Base-by-base conservation (phyloP, 345 rosid species). In the Aquilaria yunnanensis region DNA sequence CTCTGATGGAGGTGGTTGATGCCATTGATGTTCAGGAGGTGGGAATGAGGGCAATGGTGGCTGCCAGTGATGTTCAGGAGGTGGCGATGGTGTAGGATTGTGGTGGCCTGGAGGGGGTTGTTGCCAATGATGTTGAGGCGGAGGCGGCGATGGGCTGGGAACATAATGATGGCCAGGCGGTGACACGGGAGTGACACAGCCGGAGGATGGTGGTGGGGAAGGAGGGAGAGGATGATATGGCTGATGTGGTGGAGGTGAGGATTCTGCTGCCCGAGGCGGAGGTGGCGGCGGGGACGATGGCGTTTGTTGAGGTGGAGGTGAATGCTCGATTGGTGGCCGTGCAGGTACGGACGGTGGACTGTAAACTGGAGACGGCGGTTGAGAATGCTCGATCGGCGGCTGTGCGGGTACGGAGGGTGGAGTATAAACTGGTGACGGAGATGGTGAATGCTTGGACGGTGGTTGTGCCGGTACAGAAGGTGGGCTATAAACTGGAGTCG, bases 391-490 rank as follows among this genome's bases (percentile, higher is more conserved):
- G 0, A 37, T 41, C 1, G 85, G 71, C 29, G 73, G 74, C 1
- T 75, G 70, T 13, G 56, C 58, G 10, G 60, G 77, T 16, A 64
- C 45, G 16, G 65, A 60, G 1, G 74, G 64, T 14, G 75, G 41
- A 45, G 29, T 51, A 10, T 73, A 70, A 48, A 50, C 53, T 0
- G 80, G 63, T 59, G 77, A 34, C 54, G 80, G 82, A 6, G 90
- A 74, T 10, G 85, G 73, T 0, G 82, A 57, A 13, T 60, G 61
- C 43, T 67, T 37, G 47, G 71, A 57, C 13, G 85, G 75, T 0
- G 86, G 77, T 6, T 86, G 80, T 2, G 88, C 79, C 32, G 80
- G 55, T 3, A 72, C 52, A 2, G 81, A 72, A 14, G 67, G 78
- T 43, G 78, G 6, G 65, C 62, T 16, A 59, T 57, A 62, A 81